phyloP scores from a whole-genome alignment of 139 green algal species.

The Micromonas commoda region DNA sequence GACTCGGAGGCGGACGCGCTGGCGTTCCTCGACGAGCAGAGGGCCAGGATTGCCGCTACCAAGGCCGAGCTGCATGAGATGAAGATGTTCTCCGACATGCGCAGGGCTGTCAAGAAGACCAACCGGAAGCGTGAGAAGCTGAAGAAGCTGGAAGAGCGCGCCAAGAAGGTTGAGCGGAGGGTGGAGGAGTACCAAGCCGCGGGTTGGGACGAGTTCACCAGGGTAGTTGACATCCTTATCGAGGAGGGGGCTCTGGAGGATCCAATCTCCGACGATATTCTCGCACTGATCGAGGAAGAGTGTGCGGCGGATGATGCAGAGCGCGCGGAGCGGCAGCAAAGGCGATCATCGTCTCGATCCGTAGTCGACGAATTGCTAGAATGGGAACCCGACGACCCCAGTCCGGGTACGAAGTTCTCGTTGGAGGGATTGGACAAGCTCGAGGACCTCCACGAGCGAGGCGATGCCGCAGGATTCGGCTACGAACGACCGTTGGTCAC shows the following conservation, averaged over 20 bases:
- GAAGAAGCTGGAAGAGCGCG: neutral
- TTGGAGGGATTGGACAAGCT: no score
- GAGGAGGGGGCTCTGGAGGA: neutral
- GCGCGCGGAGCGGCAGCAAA: neutral
- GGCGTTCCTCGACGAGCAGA: constrained; percentile 12
- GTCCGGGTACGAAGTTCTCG: no score
- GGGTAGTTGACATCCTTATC: constrained; percentile 16
- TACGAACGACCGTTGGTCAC: no score
- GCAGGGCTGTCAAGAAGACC: neutral
- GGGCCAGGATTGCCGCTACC: neutral
- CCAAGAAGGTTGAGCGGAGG: neutral
- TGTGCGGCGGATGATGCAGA: no score
- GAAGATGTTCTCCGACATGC: neutral
- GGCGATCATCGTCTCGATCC: no score
- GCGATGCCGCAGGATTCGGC: no score
- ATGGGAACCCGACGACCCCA: no score
- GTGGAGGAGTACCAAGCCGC: constrained; percentile 11
- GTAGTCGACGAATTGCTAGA: no score
- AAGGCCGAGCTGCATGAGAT: neutral
- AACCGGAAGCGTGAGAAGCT: neutral
- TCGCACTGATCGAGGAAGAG: no score
- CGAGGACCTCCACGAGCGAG: no score
- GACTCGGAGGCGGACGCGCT: neutral
- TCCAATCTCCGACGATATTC: neutral
- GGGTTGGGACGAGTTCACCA: constrained; percentile 16